Evolutionary conservation across 768 basidiomycete species (phyloP).

Genomic region (Megacollybia marginata): DNA sequence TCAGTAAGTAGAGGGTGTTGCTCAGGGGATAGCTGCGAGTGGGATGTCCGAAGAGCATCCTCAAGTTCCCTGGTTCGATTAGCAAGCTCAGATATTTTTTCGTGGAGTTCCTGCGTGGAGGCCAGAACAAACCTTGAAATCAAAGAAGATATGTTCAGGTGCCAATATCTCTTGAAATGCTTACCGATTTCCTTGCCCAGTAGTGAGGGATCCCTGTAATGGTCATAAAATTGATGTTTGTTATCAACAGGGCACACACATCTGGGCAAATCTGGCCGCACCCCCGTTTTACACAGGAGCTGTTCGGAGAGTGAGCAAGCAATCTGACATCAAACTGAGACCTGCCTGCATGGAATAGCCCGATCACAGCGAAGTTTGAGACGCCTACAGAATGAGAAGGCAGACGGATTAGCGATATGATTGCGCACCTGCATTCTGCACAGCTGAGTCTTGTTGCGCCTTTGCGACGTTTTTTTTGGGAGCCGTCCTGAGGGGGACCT

Average conservation of each 20-base stretch:
- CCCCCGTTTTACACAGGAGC: constrained; percentile 39
- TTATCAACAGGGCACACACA: constrained; percentile 30
- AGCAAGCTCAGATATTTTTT: constrained; percentile 71
- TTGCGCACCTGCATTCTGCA: constrained; percentile 71
- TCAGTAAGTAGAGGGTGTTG: constrained; percentile 63
- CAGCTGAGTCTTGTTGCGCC: constrained; percentile 67
- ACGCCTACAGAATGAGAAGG: constrained; percentile 21
- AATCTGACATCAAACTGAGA: constrained; percentile 37
- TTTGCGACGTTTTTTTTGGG: constrained; percentile 15
- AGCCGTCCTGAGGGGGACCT: not conserved
- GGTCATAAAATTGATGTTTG: constrained; percentile 9
- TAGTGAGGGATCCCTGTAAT: constrained; percentile 62
- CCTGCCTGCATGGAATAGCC: constrained; percentile 70
- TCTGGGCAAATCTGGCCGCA: constrained; percentile 81
- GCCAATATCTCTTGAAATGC: constrained; percentile 5
- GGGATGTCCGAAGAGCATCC: constrained; percentile 56
- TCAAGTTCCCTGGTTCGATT: constrained; percentile 72
- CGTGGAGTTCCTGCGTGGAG: constrained; percentile 74
- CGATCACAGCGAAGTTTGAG: constrained; percentile 72
- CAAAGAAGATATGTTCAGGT: no score
- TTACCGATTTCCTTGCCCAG: constrained; percentile 76
- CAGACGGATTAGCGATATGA: not conserved
- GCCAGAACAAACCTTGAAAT: constrained; percentile 80
- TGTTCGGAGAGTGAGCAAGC: not conserved
- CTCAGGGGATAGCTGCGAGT: constrained; percentile 50